phyloP scores from a whole-genome alignment of 2,329 filamentous ascomycete species.

The Plectosphaerella sp. region DNA sequence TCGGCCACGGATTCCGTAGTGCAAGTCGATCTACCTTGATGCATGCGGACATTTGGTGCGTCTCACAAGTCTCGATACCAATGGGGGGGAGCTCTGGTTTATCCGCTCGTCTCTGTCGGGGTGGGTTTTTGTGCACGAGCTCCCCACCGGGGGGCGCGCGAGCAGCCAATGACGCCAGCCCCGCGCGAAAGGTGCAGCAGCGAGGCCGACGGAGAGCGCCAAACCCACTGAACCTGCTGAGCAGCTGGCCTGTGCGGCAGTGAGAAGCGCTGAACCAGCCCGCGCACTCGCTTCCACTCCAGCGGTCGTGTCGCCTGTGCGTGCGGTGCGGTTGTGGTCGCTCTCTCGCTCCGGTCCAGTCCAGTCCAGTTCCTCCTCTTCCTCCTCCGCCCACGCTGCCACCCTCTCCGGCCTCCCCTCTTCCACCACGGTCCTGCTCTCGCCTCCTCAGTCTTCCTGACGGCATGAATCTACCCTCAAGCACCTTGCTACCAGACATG shows the following conservation, averaged over 20 bases:
- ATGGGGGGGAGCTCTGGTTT: background rate
- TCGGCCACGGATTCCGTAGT: background rate
- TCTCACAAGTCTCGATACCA: background rate
- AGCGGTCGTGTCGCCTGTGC: too few species aligned
- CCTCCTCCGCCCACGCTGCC: conserved; percentile 9
- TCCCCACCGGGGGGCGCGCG: background rate
- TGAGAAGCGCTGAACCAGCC: conserved; percentile 4
- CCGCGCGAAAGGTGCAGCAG: background rate
- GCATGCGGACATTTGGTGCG: background rate
- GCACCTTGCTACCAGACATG: conserved; percentile 11
- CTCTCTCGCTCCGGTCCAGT: background rate
- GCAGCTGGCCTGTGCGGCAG: conserved; percentile 5
- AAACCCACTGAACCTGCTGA: background rate
- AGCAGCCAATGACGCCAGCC: background rate
- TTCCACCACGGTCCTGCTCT: conserved; percentile 1
- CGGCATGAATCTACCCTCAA: conserved; percentile 10
- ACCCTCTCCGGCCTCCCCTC: background rate
- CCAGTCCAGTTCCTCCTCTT: conserved; percentile 4
- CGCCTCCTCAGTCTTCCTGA: conserved; percentile 7
- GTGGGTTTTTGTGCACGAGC: background rate
- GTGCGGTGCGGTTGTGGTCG: conserved; percentile 1
- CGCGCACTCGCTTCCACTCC: conserved; percentile 8
- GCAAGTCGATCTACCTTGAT: background rate
- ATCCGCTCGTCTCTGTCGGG: background rate
- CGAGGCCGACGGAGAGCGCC: background rate